These are phyloP conservation scores for Fusarium illudens DNA, from an alignment of 2,329 filamentous ascomycete species.

Conservation along the genomic window DNA sequence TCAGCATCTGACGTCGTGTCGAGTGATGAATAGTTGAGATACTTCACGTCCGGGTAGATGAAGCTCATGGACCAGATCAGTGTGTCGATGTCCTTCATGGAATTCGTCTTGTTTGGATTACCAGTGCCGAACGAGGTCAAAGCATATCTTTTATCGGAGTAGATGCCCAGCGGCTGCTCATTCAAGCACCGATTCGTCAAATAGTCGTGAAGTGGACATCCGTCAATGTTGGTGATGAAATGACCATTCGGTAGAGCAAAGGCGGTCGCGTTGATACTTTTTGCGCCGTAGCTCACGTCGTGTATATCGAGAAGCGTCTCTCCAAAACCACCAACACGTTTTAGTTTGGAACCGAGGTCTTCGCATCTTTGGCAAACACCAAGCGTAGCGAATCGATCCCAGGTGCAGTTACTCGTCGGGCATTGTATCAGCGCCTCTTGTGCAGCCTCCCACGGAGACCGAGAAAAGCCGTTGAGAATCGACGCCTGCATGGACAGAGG, in stretches of 20 bases:
- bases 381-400: conserved; percentile 31
- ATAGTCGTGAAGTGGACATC: conserved; percentile 1
- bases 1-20: background rate
- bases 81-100: conserved; percentile 21
- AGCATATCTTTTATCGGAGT: conserved; percentile 3
- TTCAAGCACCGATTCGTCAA: background rate
- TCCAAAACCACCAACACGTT: background rate
- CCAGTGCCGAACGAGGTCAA: conserved; percentile 22
- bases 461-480: conserved; percentile 18
- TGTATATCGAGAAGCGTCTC: background rate
- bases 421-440: conserved; percentile 19
- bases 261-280: background rate
- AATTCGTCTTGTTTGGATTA: conserved; percentile 17
- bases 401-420: conserved; percentile 32
- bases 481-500: conserved; percentile 11
- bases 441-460: background rate
- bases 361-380: conserved; percentile 34
- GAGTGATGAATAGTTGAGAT: background rate
- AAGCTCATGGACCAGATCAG: conserved; percentile 27
- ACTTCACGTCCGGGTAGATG: conserved; percentile 8
- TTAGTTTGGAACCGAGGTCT: conserved; percentile 27
- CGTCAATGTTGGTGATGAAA: conserved; percentile 10
- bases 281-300: background rate
- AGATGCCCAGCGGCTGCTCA: background rate
- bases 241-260: conserved; percentile 9